Evolutionary conservation across 345 rosid genomes (phyloP), one percentile per base, ranked within the genome.

Genomic region (Eucalyptus tenuipes): DNA sequence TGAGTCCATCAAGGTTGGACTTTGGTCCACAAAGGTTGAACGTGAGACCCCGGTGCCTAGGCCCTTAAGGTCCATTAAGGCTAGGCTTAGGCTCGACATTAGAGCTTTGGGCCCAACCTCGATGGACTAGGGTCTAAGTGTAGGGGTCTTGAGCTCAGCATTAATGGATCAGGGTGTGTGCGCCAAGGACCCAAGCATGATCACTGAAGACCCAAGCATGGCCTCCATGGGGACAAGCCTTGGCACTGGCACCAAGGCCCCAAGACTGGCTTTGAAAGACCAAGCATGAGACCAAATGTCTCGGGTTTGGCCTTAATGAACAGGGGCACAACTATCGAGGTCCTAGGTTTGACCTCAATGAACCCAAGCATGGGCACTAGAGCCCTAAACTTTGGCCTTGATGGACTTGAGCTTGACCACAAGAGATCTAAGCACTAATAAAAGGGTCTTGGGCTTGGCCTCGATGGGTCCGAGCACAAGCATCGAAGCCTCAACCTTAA

Each of bases 251-350:
- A 49, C 52, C 17, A 5, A 52, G 5, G 61, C 24, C 29, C 29
- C 11, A 0, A 10, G 13, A 6, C 9, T 24, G 0, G 6, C 13
- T 25, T 55, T 4, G 13, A 55, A 55, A 55, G 13, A 55, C 61
- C 0, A 9, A 3, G 29, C 29, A 0, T 22, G 29, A 55, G 13
- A 2, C 13, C 61, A 22, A 25, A 55, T 10, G 3, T 55, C 13
- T 55, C 1, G 1, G 1, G 61, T 55, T 24, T 24, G 3, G 29
- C 61, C 61, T 55, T 10, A 1, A 24, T 9, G 13, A 55, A 9
- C 0, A 2, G 0, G 3, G 29, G 13, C 29, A 25, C 29, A 25
- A 24, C 1, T 0, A 24, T 3, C 1, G 0, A 55, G 13, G 3
- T 4, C 29, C 1, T 10, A 0, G 13, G 13, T 25, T 22, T 55